Percentiles rank a stretch among this genome's conserved stretches.
phyloP scores from a whole-genome alignment of 768 basidiomycete genomes.

The Hericium erinaceus region DNA sequence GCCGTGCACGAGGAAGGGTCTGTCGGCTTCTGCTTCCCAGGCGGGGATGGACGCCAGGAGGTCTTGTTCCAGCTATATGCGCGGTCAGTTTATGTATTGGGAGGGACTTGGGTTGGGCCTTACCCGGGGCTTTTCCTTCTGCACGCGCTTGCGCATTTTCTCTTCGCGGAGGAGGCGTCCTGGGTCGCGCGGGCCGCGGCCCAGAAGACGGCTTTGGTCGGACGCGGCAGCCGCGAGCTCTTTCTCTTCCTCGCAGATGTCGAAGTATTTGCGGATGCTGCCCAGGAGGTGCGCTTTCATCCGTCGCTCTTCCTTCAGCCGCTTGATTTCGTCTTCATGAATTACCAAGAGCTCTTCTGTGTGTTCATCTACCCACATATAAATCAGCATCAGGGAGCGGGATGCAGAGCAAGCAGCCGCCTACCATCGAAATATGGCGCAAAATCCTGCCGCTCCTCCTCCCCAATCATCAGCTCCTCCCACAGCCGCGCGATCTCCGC shows the following conservation, averaged over 20 bases:
- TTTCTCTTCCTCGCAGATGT: slow-evolving; percentile 83
- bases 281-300: slow-evolving; percentile 69
- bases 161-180: slow-evolving; percentile 86
- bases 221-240: slow-evolving; percentile 74
- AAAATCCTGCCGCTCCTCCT: slow-evolving; percentile 75
- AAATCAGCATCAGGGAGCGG: background rate
- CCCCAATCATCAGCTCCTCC: slow-evolving; percentile 80
- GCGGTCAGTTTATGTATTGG: background rate
- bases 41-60: slow-evolving; percentile 65
- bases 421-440: slow-evolving; percentile 76
- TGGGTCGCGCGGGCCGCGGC: slow-evolving; percentile 74
- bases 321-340: slow-evolving; percentile 78
- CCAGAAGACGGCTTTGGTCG: slow-evolving; percentile 75
- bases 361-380: slow-evolving; percentile 53
- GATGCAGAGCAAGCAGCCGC: slow-evolving; percentile 12
- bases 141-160: slow-evolving; percentile 93
- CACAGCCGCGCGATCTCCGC: slow-evolving; percentile 74
- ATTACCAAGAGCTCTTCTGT: slow-evolving; percentile 80
- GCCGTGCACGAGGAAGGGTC: slow-evolving; percentile 79
- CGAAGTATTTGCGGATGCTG: slow-evolving; percentile 79
- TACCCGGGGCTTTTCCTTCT: slow-evolving; percentile 88
- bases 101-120: slow-evolving; percentile 17
- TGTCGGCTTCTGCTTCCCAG: slow-evolving; percentile 75
- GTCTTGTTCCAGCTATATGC: slow-evolving; percentile 75
- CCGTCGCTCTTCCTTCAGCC: slow-evolving; percentile 75